Base-by-base conservation (phyloP, 495 filamentous ascomycete species). In the Penicillium odoratum region DNA sequence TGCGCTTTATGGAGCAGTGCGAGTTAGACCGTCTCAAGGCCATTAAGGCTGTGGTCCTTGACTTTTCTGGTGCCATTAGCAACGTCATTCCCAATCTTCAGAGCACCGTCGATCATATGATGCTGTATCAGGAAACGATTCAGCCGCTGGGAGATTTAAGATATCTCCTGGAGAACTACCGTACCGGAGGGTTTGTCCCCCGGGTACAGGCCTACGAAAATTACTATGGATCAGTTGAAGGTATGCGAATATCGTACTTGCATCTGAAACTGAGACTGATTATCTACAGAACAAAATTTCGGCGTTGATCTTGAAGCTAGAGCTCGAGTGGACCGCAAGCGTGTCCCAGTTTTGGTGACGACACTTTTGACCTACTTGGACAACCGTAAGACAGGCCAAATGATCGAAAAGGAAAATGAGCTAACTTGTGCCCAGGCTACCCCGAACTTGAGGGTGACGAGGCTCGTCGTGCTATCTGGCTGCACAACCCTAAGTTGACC, bases 391-490 rank as follows among this genome's bases (percentile, higher is more conserved):
- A 70, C 7, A 38, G 13, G 15, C 18, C 47, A 9, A 29, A 7
- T 4, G 10, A 18, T 16, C 5, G 5, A 10, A n/a, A n/a, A n/a
- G 10, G 1, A 21, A 9, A 45, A 30, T 34, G 48, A 52, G 10
- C 57, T 70, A 55, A 73, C 48, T 15, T 1, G 4, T 7, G 3
- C 6, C 47, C 61, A 86, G 83, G 93, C 66, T 99, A 99, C 68
- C 94, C 94, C 15, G 93, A 98, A 67, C 86, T 99, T 8, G 95
- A 99, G 76, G 94, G 94, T 54, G 94, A 99, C 63, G 95, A 97
- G 70, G 90, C 92, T 43, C 84, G 94, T 53, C 85, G 93, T 63
- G 88, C 85, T 6, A 96, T 98, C 53, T 99, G 94, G 94, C 83
- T 98, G 34, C 85, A 89, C 51, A 92, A 99, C 67, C 91, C 97